Evolutionary conservation across 179 eudicot species (phyloP), one percentile per base, ranked within the genome.

Genomic region (Heliamphora pulchella): DNA sequence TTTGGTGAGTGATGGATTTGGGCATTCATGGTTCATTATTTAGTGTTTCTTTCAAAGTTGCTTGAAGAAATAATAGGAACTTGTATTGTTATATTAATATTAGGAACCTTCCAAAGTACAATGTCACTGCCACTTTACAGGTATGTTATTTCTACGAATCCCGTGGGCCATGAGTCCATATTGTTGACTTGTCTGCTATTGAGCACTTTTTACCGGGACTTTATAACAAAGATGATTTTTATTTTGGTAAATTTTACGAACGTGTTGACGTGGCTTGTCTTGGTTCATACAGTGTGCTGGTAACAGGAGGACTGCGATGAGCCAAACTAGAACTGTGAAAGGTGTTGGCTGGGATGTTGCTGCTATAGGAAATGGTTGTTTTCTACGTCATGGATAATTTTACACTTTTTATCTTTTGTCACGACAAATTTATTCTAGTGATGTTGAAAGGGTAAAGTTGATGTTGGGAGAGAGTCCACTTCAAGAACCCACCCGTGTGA

Each of bases 291-390:
- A 96, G 99, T 96, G 99, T 87, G 99, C 99, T 84, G 99, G 99
- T 76, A 93, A 96, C 79, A 94, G 99, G 79, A 89, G 99, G 79
- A 96, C 98, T 72, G 96, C 98, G 43, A 96, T 96, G 99, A 96
- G 99, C 91, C 87, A 92, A 80, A 82, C 83, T 72, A 90, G 83
- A 82, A 89, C 87, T 75, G 98, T 96, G 84, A 91, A 87, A 86
- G 99, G 98, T 79, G 99, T 96, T 88, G 99, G 98, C 14, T 96
- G 99, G 99, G 99, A 87, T 69, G 85, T 92, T 81, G 81, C 97
- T 78, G 98, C 99, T 69, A 73, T 96, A 74, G 98, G 99, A 88
- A 96, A 96, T 89, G 99, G 99, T 96, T 84, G 71, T 96, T 69
- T 74, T 62, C 74, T 51, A 69, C 6, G 17, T 54, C 67, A 8